Evolutionary conservation across 352 stramenopile species (phyloP), one percentile per base, ranked within the genome.

Genomic region (Hyphochytrium catenoides): DNA sequence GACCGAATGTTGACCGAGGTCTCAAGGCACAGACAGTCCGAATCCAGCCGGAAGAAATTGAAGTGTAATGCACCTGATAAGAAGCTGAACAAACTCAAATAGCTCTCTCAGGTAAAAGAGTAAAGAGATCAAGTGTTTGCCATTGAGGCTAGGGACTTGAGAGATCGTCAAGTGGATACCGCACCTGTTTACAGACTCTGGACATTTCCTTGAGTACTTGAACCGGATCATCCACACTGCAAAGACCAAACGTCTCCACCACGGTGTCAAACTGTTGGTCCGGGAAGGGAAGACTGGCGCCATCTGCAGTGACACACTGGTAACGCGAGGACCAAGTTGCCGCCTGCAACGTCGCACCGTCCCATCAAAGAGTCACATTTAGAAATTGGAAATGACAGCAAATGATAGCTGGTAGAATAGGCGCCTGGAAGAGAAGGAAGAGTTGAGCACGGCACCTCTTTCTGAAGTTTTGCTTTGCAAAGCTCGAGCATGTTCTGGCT

Each of bases 241-340:
- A 95, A 2, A 97, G 57, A 1, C 85, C 84, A 52, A 95, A 95
- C 1, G 85, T 95, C 52, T 95, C 84, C 14, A 95, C 77, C 22
- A 95, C 77, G 2, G 82, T 91, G 53, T 95, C 83, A 54, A 94
- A 95, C 0, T 42, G 49, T 26, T 69, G 43, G 32, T 74, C 54
- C 2, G 46, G 33, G 47, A 91, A 93, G 18, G 31, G 16, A 26
- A 86, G 43, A 18, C n/a, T 5, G 8, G 8, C 5, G 9, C 37
- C 4, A n/a, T 4, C 18, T 14, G 16, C 20, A 46, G 6, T 23
- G 14, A 8, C 4, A 46, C 16, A 2, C 54, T 43, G 7, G 39
- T 34, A 29, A 51, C 48, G 50, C n/a, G n/a, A n/a, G n/a, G n/a
- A n/a, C n/a, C n/a, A n/a, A n/a, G n/a, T n/a, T n/a, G n/a, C n/a